Evolutionary conservation across 2,329 filamentous ascomycete genomes (phyloP).

Genomic region (Tolypocladium sp.): DNA sequence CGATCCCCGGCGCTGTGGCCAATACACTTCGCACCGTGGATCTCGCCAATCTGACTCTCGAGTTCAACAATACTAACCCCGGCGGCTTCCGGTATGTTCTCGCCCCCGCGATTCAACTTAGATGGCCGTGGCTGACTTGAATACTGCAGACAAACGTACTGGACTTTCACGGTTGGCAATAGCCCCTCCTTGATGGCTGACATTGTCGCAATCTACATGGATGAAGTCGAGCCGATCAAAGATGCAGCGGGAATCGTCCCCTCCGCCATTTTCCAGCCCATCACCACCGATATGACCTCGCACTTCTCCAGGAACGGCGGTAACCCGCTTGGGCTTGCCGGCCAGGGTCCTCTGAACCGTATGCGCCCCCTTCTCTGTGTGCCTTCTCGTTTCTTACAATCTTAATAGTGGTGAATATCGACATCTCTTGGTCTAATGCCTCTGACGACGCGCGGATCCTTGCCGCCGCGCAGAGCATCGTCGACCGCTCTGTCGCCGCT

Average conservation of each 20-base stretch:
- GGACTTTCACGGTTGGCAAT: conserved; percentile 11
- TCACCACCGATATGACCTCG: conserved; percentile 26
- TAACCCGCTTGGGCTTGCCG: conserved; percentile 19
- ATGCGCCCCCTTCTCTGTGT: not conserved
- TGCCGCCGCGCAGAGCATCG: conserved; percentile 12
- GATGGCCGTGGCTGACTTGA: not conserved
- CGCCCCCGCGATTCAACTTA: no score
- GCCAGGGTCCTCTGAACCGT: conserved; percentile 14
- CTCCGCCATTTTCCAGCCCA: conserved; percentile 26
- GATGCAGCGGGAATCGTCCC: conserved; percentile 15
- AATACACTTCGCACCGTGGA: conserved; percentile 9
- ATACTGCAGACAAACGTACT: conserved; percentile 10
- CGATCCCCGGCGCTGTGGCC: conserved; percentile 8
- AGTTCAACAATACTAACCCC: conserved; percentile 12
- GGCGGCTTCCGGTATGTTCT: conserved; percentile 12
- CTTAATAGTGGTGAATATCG: conserved; percentile 12
- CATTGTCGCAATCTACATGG: conserved; percentile 11
- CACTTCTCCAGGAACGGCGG: conserved; percentile 23
- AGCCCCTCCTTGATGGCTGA: conserved; percentile 10
- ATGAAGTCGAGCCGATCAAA: conserved; percentile 10
- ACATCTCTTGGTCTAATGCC: conserved; percentile 15
- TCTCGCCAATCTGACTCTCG: conserved; percentile 9
- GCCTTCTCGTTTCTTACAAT: not conserved
- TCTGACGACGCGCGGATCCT: conserved; percentile 24
- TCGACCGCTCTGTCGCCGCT: conserved; percentile 15